Base-by-base conservation (phyloP, 1,139 yeast species). In the Scheffersomyces segobiensis region DNA sequence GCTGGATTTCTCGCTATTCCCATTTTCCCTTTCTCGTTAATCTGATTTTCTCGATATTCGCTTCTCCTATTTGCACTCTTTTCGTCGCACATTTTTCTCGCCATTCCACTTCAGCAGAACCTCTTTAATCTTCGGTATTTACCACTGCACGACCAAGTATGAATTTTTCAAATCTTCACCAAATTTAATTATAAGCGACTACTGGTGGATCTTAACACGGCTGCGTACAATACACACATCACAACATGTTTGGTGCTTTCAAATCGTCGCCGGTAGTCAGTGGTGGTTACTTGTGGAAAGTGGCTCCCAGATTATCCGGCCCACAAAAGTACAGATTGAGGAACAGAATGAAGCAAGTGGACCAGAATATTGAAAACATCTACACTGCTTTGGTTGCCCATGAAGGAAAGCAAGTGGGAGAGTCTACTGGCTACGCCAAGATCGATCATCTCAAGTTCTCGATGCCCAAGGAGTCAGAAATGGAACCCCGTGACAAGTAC, bases 221-320 rank as follows among this genome's bases (percentile, higher is more conserved):
- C 39, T 26, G 5, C 42, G 42, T 32, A 32, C 42, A 32, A 32
- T 10, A 12, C 17, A 52, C 50, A 39, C 52, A 51, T 32, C 24
- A 46, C 52, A 60, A 50, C 54, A 91, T 91, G 97, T 87, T 91
- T 69, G 97, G 97, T 59, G 87, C 97, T 18, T 92, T 92, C 71
- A 88, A 83, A 77, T 77, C 88, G 42, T 78, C 96, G 17, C 74
- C 81, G 59, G 81, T 85, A 48, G 74, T 84, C 17, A 74, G 87
- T 53, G 96, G 98, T 58, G 98, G 98, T 42, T 85, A 92, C 67
- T 78, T 93, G 58, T 93, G 98, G 97, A 87, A 84, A 63, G 84
- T 81, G 53, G 76, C 81, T 3, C 79, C 82, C 77, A 86, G 96
- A 66, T 81, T 95, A 84, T 91, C 98, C 5, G 78, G 81, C 52